phyloP scores from a whole-genome alignment of 352 stramenopile genomes.

The Globisporangium yorkense region DNA sequence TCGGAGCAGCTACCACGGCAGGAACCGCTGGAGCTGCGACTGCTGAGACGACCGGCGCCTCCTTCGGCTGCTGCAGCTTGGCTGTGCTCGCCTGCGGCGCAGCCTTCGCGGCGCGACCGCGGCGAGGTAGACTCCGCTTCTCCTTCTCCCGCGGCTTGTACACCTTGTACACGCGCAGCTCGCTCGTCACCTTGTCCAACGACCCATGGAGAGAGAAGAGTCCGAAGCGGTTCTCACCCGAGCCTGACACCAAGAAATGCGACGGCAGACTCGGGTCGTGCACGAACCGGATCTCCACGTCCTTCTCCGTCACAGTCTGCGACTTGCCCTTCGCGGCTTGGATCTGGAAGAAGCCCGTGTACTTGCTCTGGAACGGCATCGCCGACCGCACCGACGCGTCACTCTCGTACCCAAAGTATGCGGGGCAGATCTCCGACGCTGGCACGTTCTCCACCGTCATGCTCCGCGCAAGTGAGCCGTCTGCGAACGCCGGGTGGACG shows the following conservation, averaged over 20 bases:
- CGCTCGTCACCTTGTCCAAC: constrained; percentile 69
- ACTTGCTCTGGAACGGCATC: constrained; percentile 79
- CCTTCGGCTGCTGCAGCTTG: constrained; percentile 11
- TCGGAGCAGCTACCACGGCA: constrained; percentile 9
- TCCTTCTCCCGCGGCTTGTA: constrained; percentile 82
- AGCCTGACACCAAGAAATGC: constrained; percentile 64
- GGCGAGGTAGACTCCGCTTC: constrained; percentile 65
- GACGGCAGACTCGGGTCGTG: constrained; percentile 60
- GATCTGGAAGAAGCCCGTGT: constrained; percentile 85
- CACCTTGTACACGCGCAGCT: constrained; percentile 81
- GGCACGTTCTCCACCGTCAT: constrained; percentile 34
- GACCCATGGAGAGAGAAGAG: constrained; percentile 66
- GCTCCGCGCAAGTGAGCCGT: constrained; percentile 44
- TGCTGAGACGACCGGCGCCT: neutral
- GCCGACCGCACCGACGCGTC: constrained; percentile 48
- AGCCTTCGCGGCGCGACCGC: constrained; percentile 15
- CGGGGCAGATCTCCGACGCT: constrained; percentile 35
- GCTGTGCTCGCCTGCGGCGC: constrained; percentile 7
- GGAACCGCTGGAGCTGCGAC: constrained; percentile 4
- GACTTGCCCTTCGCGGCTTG: constrained; percentile 79
- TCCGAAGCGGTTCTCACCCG: constrained; percentile 79
- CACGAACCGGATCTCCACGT: constrained; percentile 77
- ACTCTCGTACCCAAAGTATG: constrained; percentile 66
- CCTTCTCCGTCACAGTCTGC: constrained; percentile 72
- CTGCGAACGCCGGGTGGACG: constrained; percentile 45